Evolutionary conservation across 306 rosid species (phyloP).

Genomic region (Rosa persica): DNA sequence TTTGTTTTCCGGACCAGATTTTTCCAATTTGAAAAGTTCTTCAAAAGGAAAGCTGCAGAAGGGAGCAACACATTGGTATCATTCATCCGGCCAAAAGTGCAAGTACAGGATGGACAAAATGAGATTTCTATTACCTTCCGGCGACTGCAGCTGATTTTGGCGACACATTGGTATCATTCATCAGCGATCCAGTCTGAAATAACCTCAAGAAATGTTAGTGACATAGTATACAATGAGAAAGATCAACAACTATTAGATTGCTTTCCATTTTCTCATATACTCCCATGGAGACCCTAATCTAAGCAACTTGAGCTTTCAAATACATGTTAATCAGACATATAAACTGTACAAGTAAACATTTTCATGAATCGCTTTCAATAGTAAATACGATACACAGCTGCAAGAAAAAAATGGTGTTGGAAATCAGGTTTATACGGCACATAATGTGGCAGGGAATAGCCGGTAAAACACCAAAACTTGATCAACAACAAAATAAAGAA

Average conservation of each 20-base stretch:
- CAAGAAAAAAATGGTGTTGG: background rate
- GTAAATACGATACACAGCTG: background rate
- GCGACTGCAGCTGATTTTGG: constrained; percentile 39
- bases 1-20: constrained; percentile 48
- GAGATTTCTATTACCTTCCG: constrained; percentile 44
- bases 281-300: background rate
- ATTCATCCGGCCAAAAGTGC: background rate
- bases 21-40: constrained; percentile 36
- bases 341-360: background rate
- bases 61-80: constrained; percentile 22
- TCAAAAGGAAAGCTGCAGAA: constrained; percentile 63
- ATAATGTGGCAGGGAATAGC: background rate
- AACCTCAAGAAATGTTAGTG: constrained; percentile 19
- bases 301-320: background rate
- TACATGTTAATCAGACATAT: background rate
- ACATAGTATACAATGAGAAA: background rate
- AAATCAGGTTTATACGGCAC: background rate
- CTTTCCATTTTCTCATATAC: background rate
- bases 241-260: background rate
- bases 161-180: constrained; percentile 29
- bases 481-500: no score
- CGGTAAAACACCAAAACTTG: no score
- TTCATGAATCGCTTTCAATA: background rate
- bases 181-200: constrained; percentile 52
- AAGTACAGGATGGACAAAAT: background rate